Evolutionary conservation across 2,329 filamentous ascomycete species (phyloP), one percentile per base, ranked within the genome.

Genomic region (Talaromyces albobiverticillius): DNA sequence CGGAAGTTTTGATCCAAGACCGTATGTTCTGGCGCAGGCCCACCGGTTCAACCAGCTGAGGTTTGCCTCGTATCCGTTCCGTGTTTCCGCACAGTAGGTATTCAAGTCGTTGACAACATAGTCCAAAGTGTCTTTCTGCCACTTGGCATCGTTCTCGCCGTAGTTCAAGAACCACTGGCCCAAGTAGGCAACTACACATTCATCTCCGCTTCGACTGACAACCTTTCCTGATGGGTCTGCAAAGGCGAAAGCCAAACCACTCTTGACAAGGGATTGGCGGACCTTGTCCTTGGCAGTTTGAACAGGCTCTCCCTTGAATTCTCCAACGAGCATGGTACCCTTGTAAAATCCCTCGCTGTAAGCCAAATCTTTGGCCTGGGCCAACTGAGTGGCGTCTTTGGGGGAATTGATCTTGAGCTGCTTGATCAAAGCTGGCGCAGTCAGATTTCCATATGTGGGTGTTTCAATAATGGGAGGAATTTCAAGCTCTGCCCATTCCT

Each of bases 91-190:
- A n/a, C 80, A 84, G 75, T 89, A 97, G 7, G 89, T 89, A 72
- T 96, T 89, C 58, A 96, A 76, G 54, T 79, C 82, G 66, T 86
- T 84, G 52, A 83, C 82, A 45, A 95, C 84, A 68, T 88, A 86
- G 61, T 86, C 81, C 51, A 92, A 78, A 13, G 88, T 90, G 41
- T 82, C 79, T 59, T 88, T 76, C 67, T 89, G 89, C 94, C 94
- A 97, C 47, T 86, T 82, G 41, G 76, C 74, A 62, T 86, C 83
- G 58, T 90, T 89, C 74, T 92, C 89, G 58, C 94, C 94, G 67
- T 99, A 99, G 75, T 96, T 93, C 64, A 99, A 79, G 76, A 95
- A 99, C 92, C 94, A 99, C 74, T 99, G 94, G 64, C 96, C 93
- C 67, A 97, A 85, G 61, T 93, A 86, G 26, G 91, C 89, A 56